Evolutionary conservation across 805 yeast species (phyloP).

Genomic region (Candida dajiaensis): DNA sequence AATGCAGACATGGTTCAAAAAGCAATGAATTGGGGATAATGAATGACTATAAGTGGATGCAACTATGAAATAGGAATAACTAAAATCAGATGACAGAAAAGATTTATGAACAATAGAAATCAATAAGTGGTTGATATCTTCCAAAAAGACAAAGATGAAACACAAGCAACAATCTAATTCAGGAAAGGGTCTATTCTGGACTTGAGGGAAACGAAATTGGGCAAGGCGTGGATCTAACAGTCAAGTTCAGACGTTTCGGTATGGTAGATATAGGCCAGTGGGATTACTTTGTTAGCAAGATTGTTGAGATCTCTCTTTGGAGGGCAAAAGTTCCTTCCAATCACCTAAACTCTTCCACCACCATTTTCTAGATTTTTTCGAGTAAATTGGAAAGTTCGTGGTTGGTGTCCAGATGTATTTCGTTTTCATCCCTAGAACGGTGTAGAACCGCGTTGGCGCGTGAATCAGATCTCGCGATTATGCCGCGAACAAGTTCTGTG

Average conservation of each 20-base stretch:
- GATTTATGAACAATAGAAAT: not conserved
- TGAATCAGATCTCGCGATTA: not conserved
- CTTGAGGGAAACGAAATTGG: not conserved
- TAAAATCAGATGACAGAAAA: not conserved
- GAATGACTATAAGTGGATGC: not conserved
- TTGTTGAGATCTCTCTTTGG: too few species aligned
- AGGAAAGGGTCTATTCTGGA: not conserved
- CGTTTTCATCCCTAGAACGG: too few species aligned
- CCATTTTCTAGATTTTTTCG: not conserved
- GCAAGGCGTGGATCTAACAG: not conserved
- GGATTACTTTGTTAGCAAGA: not conserved
- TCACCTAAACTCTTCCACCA: not conserved
- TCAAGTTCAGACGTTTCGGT: not conserved
- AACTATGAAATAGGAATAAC: not conserved
- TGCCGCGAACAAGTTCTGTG: too few species aligned
- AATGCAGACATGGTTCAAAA: constrained; percentile 14
- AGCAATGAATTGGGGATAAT: not conserved
- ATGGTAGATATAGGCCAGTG: not conserved
- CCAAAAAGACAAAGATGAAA: not conserved
- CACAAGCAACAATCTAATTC: not conserved
- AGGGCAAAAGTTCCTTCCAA: too few species aligned
- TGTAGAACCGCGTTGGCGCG: too few species aligned
- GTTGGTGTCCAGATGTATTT: not conserved
- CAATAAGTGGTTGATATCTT: not conserved
- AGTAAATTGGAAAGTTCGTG: not conserved